Conservation (phyloP, 2,329 filamentous ascomycete species). For the Xylaria sp. region DNA sequence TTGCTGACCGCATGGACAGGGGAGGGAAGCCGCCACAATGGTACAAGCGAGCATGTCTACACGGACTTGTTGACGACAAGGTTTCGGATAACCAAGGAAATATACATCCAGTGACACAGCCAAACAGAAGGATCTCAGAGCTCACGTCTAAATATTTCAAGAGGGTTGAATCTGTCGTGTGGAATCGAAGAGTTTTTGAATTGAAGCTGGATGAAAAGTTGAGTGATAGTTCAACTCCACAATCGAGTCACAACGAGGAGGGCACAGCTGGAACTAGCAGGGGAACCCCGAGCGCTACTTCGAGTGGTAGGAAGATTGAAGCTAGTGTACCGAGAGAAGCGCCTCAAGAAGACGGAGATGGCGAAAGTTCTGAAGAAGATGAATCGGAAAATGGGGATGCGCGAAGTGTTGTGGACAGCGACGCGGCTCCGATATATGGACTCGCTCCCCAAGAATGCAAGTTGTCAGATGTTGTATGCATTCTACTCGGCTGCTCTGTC, state of each 20-base stretch:
- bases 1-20: slow-evolving; percentile 24
- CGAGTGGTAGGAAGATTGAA: background rate
- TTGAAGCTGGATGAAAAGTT: slow-evolving; percentile 19
- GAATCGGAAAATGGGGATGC: background rate
- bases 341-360: background rate
- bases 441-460: slow-evolving; percentile 26
- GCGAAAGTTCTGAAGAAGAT: background rate
- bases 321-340: background rate
- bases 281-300: background rate
- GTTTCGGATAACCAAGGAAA: slow-evolving; percentile 26
- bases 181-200: slow-evolving; percentile 27
- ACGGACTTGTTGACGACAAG: slow-evolving; percentile 22
- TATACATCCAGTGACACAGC: slow-evolving; percentile 16
- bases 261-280: background rate
- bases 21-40: slow-evolving; percentile 27
- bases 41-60: slow-evolving; percentile 27
- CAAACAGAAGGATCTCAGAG: slow-evolving; percentile 24
- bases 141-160: slow-evolving; percentile 25
- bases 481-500: slow-evolving; percentile 23
- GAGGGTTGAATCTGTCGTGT: slow-evolving; percentile 21
- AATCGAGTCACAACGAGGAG: background rate
- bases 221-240: background rate
- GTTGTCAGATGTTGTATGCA: slow-evolving; percentile 24
- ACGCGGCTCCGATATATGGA: slow-evolving; percentile 19
- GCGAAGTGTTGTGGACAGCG: background rate